phyloP scores from a whole-genome alignment of 257 asterid genomes.

The Lycium barbarum region DNA sequence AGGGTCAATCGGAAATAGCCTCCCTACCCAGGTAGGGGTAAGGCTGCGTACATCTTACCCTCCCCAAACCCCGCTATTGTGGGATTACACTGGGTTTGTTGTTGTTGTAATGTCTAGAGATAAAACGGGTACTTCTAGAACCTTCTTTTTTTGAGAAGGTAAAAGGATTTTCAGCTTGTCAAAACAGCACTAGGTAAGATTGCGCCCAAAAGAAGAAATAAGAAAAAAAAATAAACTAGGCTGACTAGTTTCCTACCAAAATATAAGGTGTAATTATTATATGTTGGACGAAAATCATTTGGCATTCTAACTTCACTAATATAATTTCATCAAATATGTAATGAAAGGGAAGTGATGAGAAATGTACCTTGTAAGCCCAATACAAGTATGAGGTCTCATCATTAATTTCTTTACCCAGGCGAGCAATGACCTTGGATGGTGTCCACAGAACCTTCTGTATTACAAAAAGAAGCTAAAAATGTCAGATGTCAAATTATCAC shows the following conservation, averaged over 20 bases:
- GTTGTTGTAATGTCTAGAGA: neutral
- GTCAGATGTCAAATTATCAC: neutral
- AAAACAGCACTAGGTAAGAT: too few species aligned
- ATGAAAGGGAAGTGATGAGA: neutral
- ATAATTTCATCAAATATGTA: slow-evolving; percentile 1
- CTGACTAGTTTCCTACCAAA: neutral
- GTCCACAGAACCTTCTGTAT: slow-evolving; percentile 80
- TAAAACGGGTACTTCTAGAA: neutral
- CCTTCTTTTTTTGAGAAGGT: too few species aligned
- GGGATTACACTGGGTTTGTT: too few species aligned
- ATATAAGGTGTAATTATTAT: neutral
- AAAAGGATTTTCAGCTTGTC: too few species aligned
- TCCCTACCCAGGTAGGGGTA: too few species aligned
- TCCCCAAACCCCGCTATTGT: too few species aligned
- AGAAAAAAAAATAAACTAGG: too few species aligned
- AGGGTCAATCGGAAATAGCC: too few species aligned
- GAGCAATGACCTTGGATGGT: slow-evolving; percentile 91
- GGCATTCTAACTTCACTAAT: neutral
- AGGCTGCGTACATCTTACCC: too few species aligned
- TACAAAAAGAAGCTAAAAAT: slow-evolving; percentile 29
- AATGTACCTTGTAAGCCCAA: slow-evolving; percentile 87
- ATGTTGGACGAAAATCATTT: neutral
- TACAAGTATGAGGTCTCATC: slow-evolving; percentile 83
- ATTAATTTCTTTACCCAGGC: slow-evolving; percentile 83
- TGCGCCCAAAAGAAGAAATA: too few species aligned